A percentile compares a stretch with the other conserved stretches of the same genome.
phyloP scores from a whole-genome alignment of 2,329 filamentous ascomycete genomes.

The Colletotrichum musicola region DNA sequence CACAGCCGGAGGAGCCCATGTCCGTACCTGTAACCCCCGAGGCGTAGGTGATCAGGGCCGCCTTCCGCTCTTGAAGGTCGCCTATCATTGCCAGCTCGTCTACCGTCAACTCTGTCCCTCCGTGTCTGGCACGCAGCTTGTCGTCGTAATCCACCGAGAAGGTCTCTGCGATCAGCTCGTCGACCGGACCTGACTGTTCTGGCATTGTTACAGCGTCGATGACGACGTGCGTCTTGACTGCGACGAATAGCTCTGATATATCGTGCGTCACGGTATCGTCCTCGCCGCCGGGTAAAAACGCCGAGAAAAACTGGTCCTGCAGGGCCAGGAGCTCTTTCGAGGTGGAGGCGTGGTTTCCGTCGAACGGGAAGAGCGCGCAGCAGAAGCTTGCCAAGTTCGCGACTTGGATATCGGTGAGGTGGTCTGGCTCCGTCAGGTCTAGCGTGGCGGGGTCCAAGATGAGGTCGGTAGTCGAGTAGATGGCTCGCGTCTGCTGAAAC shows the following conservation, averaged over 20 bases:
- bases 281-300: constrained; percentile 51
- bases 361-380: constrained; percentile 51
- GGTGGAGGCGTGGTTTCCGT: constrained; percentile 51
- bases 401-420: constrained; percentile 56
- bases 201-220: constrained; percentile 65
- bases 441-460: constrained; percentile 48
- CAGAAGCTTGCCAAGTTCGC: constrained; percentile 63
- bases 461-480: constrained; percentile 49
- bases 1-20: constrained; percentile 41
- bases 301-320: constrained; percentile 58
- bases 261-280: constrained; percentile 56
- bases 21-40: constrained; percentile 32
- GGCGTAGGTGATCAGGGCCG: constrained; percentile 44
- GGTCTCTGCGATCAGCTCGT: constrained; percentile 67
- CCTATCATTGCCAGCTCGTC: constrained; percentile 51
- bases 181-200: constrained; percentile 60
- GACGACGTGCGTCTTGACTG: constrained; percentile 63
- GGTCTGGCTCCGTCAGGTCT: constrained; percentile 51
- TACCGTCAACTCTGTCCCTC: constrained; percentile 48
- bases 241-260: constrained; percentile 58
- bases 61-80: constrained; percentile 49
- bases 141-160: constrained; percentile 69
- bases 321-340: constrained; percentile 57
- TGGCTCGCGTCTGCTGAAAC: constrained; percentile 49
- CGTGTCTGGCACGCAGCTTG: constrained; percentile 52